phyloP scores from a whole-genome alignment of 164 flowering plant species.

The Pachysandra terminalis region DNA sequence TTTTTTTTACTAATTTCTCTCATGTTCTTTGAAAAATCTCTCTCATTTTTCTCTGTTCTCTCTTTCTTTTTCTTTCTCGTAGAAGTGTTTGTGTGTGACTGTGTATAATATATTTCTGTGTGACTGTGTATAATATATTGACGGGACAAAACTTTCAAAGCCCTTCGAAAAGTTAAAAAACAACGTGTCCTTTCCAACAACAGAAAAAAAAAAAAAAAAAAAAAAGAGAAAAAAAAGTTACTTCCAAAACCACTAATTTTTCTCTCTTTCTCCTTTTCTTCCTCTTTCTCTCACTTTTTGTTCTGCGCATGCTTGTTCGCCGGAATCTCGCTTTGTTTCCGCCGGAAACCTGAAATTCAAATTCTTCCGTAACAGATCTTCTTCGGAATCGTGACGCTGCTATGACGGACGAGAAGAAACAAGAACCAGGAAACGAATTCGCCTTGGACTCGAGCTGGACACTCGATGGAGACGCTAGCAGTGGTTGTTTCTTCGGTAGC shows the following conservation, averaged over 20 bases:
- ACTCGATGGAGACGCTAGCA: conserved; percentile 24
- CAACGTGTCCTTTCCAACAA: conserved; percentile 24
- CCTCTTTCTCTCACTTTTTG: neutral
- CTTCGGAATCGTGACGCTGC: neutral
- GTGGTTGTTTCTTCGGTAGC: conserved; percentile 30
- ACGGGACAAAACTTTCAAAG: conserved; percentile 18
- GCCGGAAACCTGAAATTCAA: neutral
- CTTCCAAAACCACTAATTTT: too few species aligned
- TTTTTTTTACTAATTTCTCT: too few species aligned
- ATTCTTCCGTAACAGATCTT: neutral
- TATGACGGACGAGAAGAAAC: conserved; percentile 30
- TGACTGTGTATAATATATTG: neutral
- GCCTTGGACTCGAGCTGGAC: conserved; percentile 33
- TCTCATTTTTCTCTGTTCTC: conserved; percentile 7
- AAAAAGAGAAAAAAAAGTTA: too few species aligned
- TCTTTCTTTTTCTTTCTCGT: neutral
- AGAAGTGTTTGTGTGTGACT: neutral
- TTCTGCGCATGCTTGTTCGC: neutral
- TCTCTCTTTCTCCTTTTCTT: conserved; percentile 13
- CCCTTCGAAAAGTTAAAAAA: conserved; percentile 16
- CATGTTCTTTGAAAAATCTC: neutral
- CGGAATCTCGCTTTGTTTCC: conserved; percentile 3
- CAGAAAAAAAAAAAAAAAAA: neutral
- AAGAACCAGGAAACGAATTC: conserved; percentile 23
- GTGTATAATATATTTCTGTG: too few species aligned